Evolutionary conservation across 306 rosid species (phyloP).

Genomic region (Glycine soja): DNA sequence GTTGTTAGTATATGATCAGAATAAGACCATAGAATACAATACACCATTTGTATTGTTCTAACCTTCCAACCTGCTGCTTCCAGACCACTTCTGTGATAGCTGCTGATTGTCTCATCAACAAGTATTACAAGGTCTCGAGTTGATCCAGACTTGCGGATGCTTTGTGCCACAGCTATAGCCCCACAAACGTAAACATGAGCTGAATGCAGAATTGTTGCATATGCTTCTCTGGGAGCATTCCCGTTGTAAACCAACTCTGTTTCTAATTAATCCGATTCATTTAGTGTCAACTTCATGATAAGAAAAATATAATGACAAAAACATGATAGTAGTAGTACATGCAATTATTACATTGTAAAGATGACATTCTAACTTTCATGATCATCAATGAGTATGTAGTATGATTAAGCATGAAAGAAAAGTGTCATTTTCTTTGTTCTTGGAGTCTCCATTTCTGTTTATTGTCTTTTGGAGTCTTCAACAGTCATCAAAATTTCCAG

Average conservation of each 20-base stretch:
- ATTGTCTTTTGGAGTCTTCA: background rate
- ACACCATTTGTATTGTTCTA: conserved; percentile 62
- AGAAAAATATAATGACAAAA: conserved; percentile 8
- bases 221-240: conserved; percentile 78
- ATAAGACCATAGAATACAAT: conserved; percentile 16
- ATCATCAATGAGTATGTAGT: conserved; percentile 9
- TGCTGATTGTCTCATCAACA: conserved; percentile 84
- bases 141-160: conserved; percentile 91
- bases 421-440: conserved; percentile 18
- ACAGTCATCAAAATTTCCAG: background rate
- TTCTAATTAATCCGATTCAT: conserved; percentile 45
- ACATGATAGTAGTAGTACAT: conserved; percentile 7
- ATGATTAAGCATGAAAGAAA: conserved; percentile 6
- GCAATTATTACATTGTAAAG: conserved; percentile 30
- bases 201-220: conserved; percentile 94
- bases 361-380: conserved; percentile 6
- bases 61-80: conserved; percentile 97
- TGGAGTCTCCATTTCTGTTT: conserved; percentile 8
- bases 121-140: conserved; percentile 89
- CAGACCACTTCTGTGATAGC: conserved; percentile 85
- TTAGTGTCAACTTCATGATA: conserved; percentile 21
- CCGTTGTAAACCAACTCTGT: conserved; percentile 75
- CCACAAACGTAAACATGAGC: conserved; percentile 95
- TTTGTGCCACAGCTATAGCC: conserved; percentile 94
- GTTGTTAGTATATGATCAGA: conserved; percentile 32